Conservation (phyloP, 352 stramenopile species). For the Pythium myriotylum region DNA sequence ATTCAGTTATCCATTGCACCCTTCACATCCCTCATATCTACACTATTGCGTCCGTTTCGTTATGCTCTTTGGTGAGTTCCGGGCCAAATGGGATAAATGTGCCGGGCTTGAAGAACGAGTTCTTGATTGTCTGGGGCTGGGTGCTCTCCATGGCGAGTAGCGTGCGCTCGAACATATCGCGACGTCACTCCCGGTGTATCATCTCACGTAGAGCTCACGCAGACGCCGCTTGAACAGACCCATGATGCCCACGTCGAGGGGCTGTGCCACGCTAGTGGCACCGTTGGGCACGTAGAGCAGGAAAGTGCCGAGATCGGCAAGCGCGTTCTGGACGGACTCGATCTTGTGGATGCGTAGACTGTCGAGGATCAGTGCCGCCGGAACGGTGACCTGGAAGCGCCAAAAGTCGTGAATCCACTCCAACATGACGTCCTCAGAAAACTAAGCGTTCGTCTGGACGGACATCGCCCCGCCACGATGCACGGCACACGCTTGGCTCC, state of each 20-base stretch:
- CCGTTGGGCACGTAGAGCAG: conserved; percentile 13
- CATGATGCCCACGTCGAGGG: conserved; percentile 19
- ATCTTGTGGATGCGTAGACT: conserved; percentile 18
- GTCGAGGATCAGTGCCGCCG: conserved; percentile 15
- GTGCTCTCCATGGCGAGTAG: conserved; percentile 7
- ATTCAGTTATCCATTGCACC: neutral
- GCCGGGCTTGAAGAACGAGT: conserved; percentile 12
- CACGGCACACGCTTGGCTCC: neutral
- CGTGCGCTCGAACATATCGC: conserved; percentile 17
- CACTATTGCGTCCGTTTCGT: neutral
- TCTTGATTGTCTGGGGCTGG: neutral
- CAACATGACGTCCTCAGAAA: conserved; percentile 8
- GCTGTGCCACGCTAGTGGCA: conserved; percentile 10
- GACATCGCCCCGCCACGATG: neutral
- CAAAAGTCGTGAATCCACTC: conserved; percentile 12
- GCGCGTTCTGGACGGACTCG: neutral
- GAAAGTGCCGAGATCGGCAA: conserved; percentile 16
- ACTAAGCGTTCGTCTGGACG: conserved; percentile 10
- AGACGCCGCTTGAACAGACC: conserved; percentile 9
- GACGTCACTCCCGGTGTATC: conserved; percentile 7
- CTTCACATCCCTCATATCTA: neutral
- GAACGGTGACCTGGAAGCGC: conserved; percentile 3
- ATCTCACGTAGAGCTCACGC: neutral
- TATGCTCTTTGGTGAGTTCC: neutral
- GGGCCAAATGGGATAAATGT: conserved; percentile 4